Evolutionary conservation across 768 basidiomycete genomes (phyloP), one percentile per base, ranked within the genome.

Genomic region (Panellus pusillus): DNA sequence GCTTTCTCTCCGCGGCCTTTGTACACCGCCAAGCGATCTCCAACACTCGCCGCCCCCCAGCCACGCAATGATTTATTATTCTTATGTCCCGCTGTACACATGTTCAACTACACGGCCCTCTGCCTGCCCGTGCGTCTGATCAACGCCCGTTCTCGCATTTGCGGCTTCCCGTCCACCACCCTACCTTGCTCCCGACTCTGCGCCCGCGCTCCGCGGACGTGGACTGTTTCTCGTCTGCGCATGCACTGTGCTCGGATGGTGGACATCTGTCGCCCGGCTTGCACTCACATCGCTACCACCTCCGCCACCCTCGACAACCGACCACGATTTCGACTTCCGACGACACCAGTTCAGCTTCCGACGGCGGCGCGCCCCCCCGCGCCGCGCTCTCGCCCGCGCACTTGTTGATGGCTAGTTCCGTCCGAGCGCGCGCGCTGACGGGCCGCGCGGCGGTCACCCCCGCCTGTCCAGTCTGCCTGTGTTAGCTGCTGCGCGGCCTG

Each of bases 21-120:
- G 41, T 49, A 8, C 51, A 54, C 50, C 19, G 7, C 9, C 18
- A 40, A 38, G 42, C 51, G 44, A 31, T 17, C 35, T 35, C 27
- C 54, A 44, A 51, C 55, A 48, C 36, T 44, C 39, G 52, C 54
- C 52, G 40, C 47, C 45, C 50, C 62, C 66, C 24, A 24, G 50
- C 61, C 71, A 63, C 65, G 65, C 68, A 72, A 64, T 72, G 75
- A 70, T 77, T 74, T 74, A 75, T 73, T 73, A 70, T 75, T 74
- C 71, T 75, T 69, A 70, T 65, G 68, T 62, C 71, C 72, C 2
- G 24, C 71, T 52, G 51, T 49, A 52, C n/a, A 44, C 51, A 57
- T 53, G 56, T 74, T 65, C 63, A 60, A 56, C 64, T 52, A 62
- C 24, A 24, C 62, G 55, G 61, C 59, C 46, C 53, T 47, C 52